Percentiles rank a stretch among this genome's conserved stretches.
Conservation (phyloP, 495 filamentous ascomycete species). For the Penicillium manginii region DNA sequence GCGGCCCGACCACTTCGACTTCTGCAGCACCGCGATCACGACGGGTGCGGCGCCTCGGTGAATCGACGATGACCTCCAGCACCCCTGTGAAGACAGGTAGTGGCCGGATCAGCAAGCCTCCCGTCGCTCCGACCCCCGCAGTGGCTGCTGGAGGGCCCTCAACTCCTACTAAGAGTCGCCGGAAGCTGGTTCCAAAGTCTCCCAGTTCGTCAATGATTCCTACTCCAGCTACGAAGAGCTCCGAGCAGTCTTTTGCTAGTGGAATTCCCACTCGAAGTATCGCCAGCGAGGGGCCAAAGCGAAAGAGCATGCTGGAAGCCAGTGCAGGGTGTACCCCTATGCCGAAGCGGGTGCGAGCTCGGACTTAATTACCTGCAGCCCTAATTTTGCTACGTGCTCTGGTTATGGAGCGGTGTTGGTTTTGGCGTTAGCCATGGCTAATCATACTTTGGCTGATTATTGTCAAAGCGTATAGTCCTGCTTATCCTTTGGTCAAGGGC, state of each 20-base stretch:
- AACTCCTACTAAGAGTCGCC: constrained; percentile 40
- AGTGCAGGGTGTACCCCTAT: constrained; percentile 48
- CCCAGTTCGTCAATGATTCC: constrained; percentile 30
- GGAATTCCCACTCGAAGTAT: constrained; percentile 28
- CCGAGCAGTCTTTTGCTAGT: constrained; percentile 26
- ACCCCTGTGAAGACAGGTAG: constrained; percentile 31
- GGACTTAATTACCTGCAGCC: constrained; percentile 26
- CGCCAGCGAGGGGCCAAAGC: constrained; percentile 28
- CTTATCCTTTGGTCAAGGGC: constrained; percentile 1
- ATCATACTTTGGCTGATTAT: neutral
- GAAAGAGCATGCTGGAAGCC: constrained; percentile 38
- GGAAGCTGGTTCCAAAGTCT: constrained; percentile 46
- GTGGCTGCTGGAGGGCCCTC: constrained; percentile 18
- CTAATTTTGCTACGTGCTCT: neutral
- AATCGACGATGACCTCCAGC: constrained; percentile 26
- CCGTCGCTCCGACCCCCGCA: constrained; percentile 13
- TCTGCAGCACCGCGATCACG: constrained; percentile 37
- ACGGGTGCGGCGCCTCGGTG: constrained; percentile 42
- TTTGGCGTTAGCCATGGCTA: neutral
- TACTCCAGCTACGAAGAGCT: constrained; percentile 23
- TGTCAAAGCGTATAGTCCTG: constrained; percentile 1
- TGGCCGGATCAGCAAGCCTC: constrained; percentile 27
- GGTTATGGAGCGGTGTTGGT: neutral
- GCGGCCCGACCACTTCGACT: constrained; percentile 20
- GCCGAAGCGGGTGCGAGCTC: constrained; percentile 42